Evolutionary conservation across 108 stramenopile species (phyloP).

Genomic region (Fragilaria crotonensis): DNA sequence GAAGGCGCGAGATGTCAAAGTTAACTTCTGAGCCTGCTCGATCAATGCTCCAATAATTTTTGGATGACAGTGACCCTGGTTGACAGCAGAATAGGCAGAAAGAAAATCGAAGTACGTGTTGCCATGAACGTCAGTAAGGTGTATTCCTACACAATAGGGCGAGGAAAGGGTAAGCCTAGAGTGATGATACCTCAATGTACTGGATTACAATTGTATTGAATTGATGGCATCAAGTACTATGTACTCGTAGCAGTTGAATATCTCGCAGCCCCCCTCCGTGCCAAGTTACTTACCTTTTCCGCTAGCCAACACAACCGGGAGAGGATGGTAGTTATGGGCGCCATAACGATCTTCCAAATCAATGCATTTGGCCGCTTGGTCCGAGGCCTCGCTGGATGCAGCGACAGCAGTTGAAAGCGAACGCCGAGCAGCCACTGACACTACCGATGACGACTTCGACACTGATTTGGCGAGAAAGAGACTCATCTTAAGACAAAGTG

Average conservation of each 20-base stretch:
- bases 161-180: too few relatives aligned
- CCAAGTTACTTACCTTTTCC: conserved; percentile 42
- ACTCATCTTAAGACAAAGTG: too few relatives aligned
- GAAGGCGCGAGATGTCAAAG: conserved; percentile 96
- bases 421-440: background rate
- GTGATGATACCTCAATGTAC: too few relatives aligned
- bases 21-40: conserved; percentile 88
- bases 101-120: conserved; percentile 95
- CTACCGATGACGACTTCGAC: too few relatives aligned
- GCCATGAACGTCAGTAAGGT: conserved; percentile 74
- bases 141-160: conserved; percentile 47
- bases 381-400: conserved; percentile 6
- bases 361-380: conserved; percentile 50
- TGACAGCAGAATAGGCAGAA: conserved; percentile 97
- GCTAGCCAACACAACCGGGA: conserved; percentile 88
- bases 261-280: too few relatives aligned
- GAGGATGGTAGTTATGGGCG: conserved; percentile 96
- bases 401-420: background rate
- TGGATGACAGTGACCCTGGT: conserved; percentile 99
- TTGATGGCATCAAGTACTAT: too few relatives aligned
- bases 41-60: conserved; percentile 88
- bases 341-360: conserved; percentile 83
- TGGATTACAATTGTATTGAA: too few relatives aligned
- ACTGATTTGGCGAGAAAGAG: too few relatives aligned
- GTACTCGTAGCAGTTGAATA: too few relatives aligned